Base-by-base conservation (phyloP, 768 basidiomycete genomes). In the Tylopilus vinaceipallidus region DNA sequence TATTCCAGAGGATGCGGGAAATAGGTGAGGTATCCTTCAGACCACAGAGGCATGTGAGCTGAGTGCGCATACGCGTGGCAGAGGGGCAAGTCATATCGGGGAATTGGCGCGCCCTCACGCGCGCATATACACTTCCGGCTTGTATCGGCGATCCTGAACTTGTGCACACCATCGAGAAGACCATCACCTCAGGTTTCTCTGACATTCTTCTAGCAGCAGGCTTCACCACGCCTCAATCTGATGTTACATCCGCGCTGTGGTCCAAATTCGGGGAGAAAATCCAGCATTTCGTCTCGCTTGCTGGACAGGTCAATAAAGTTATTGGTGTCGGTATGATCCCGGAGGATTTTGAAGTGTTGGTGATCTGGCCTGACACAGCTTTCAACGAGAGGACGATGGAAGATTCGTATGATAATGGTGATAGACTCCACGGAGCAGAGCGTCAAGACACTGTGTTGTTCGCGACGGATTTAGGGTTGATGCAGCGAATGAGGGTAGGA, bases 71-170 rank as follows among this genome's bases (percentile, higher is more conserved):
- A 22, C 17, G 34, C 24, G 30, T 9, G n/a, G 30, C 50, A 76
- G 75, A 74, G 55, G 68, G 68, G 8, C 75, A 75, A 56, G 66
- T 74, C 4, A 60, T 75, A 34, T 67, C 73, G 3, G 70, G 71
- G 30, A 59, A 71, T 42, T 77, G 75, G 75, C 70, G 74, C 4
- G 67, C 73, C 2, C 55, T 77, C 19, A 74, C 73, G 10, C 58
- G 57, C 10, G 30, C 54, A 4, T 44, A 69, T 20, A 44, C 60
- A 0, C 26, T 54, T 2, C 53, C 52, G 3, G 22, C 39, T 2
- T 59, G 51, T 27, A 30, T 48, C 14, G 55, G 49, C 42, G 50
- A 66, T 27, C 41, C 45, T 12, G 55, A 65, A 32, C 33, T 60
- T 10, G 52, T 42, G 17, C 51, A 32, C 5, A 17, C 49, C 0